Evolutionary conservation across 2,329 filamentous ascomycete genomes (phyloP), one percentile per base, ranked within the genome.

Genomic region (Fusarium sp.): DNA sequence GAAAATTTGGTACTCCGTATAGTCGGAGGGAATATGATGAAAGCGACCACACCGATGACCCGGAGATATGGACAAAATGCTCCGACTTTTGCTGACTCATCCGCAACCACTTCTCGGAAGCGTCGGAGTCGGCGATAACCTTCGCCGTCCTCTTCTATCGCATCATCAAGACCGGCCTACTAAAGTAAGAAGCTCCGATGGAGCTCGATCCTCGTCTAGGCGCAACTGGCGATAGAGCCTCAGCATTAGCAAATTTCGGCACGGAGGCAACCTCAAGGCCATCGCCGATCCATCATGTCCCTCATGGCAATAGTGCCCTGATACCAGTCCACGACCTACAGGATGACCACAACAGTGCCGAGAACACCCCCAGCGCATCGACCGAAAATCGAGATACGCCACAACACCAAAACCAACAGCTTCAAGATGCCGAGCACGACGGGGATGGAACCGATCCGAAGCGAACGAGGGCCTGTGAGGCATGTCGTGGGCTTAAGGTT

Each of bases 401-500:
- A 46, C 69, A 69, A 44, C 55, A 66, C 51, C 63, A 60, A 31
- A 48, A 46, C 18, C 63, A 66, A 27, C 70, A 75, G 37, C 65
- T 74, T 63, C 63, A 69, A 42, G 64, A 74, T 38, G 44, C 64
- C 29, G 77, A 73, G 35, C 56, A 60, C 33, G 77, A 72, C 35
- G 60, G 54, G 10, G 76, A 75, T 37, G 79, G 76, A 33, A 73
- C 62, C 58, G 90, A 92, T 45, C 83, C 88, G 38, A 93, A 92
- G 80, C 89, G 92, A 62, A 86, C 90, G 8, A 88, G 92, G 33
- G 92, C 92, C 38, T 94, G 92, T 80, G 92, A 94, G 79, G 90
- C 91, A 6, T 94, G 92, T 78, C 90, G 92, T 49, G 89, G 90
- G 29, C 84, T 94, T 57, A 94, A 94, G 80, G 94, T 97, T 66